Evolutionary conservation across 2,329 filamentous ascomycete genomes (phyloP).

Genomic region (Ilyonectria mors-panacis): DNA sequence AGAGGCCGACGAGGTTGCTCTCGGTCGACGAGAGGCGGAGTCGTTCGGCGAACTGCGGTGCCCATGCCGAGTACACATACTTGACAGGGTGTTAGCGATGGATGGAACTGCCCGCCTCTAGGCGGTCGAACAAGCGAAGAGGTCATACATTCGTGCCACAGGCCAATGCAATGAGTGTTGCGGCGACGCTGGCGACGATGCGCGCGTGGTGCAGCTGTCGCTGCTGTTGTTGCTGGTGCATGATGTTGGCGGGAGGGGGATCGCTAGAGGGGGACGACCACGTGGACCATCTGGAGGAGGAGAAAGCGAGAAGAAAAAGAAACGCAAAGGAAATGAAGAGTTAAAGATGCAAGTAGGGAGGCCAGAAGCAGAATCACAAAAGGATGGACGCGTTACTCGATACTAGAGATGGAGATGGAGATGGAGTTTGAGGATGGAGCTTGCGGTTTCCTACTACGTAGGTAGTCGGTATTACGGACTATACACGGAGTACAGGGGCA

Average conservation of each 20-base stretch:
- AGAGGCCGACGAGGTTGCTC: slow-evolving; percentile 90
- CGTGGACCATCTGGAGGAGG: slow-evolving; percentile 12
- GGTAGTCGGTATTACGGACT: neutral
- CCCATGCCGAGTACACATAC: slow-evolving; percentile 99
- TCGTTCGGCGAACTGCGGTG: slow-evolving; percentile 91
- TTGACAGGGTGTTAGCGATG: slow-evolving; percentile 55
- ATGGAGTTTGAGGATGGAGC: neutral
- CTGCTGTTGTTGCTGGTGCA: slow-evolving; percentile 46
- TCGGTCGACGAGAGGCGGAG: slow-evolving; percentile 92
- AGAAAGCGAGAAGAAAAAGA: neutral
- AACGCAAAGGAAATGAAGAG: neutral
- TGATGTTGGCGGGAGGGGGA: slow-evolving; percentile 26
- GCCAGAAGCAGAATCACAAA: slow-evolving; percentile 10
- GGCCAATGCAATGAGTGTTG: slow-evolving; percentile 86
- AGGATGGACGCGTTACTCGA: slow-evolving; percentile 8
- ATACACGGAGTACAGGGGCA: neutral
- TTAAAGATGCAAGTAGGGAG: neutral
- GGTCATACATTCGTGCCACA: slow-evolving; percentile 89
- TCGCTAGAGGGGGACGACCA: neutral
- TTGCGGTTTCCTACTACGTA: neutral
- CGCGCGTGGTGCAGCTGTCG: slow-evolving; percentile 72
- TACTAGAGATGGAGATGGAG: neutral
- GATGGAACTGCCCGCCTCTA: no score
- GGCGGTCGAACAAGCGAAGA: neutral
- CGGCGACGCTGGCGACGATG: slow-evolving; percentile 86